phyloP scores from a whole-genome alignment of 78 protist species.

The Emiliania huxleyi region DNA sequence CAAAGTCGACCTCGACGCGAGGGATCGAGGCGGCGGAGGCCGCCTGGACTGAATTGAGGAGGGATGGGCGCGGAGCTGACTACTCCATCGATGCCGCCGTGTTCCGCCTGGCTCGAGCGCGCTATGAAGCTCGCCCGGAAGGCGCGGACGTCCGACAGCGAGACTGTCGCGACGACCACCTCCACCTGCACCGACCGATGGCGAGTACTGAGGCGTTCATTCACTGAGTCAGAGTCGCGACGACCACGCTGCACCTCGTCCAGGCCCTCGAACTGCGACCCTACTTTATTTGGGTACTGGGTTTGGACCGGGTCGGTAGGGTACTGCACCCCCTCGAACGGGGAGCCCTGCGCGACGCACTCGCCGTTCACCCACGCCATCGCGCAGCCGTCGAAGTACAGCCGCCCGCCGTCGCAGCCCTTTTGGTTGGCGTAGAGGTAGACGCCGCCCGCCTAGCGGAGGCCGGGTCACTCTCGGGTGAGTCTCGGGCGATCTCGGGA shows the following conservation, averaged over 20 bases:
- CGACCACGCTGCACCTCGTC: too few relatives aligned
- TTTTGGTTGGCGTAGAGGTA: slow-evolving; percentile 61
- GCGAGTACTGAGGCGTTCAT: too few relatives aligned
- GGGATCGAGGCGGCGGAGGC: background rate
- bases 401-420: slow-evolving; percentile 85
- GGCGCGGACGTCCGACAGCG: slow-evolving; percentile 1
- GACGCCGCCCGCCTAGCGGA: slow-evolving; percentile 57
- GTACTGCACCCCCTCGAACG: slow-evolving; percentile 56
- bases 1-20: background rate
- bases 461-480: too few relatives aligned
- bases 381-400: slow-evolving; percentile 84
- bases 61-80: too few relatives aligned
- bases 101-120: background rate
- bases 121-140: background rate
- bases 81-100: too few relatives aligned
- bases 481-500: too few relatives aligned
- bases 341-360: slow-evolving; percentile 72
- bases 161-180: slow-evolving; percentile 18
- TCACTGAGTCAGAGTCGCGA: too few relatives aligned
- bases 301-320: too few relatives aligned
- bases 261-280: too few relatives aligned
- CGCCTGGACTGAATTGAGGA: too few relatives aligned
- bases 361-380: slow-evolving; percentile 72
- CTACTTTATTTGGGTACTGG: too few relatives aligned
- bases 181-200: too few relatives aligned